Conservation (phyloP, 352 stramenopile species). For the Phytophthora foliorum region DNA sequence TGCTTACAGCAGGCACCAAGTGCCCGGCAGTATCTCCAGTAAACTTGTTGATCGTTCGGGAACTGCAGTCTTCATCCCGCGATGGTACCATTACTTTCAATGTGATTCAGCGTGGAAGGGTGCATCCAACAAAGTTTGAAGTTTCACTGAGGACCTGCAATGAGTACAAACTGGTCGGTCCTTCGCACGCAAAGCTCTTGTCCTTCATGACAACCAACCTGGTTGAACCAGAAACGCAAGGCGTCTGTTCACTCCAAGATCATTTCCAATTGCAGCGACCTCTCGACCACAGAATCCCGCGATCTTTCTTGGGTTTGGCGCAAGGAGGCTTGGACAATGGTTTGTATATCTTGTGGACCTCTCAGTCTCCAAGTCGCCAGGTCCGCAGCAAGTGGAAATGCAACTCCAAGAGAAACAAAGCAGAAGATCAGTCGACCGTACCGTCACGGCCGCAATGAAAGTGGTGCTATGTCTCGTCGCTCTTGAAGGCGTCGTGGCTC, state of each 20-base stretch:
- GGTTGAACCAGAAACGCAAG: too few species aligned
- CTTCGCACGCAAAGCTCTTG: too few species aligned
- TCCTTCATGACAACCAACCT: too few species aligned
- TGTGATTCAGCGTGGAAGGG: too few species aligned
- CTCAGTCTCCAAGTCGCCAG: constrained; percentile 13
- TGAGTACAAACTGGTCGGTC: too few species aligned
- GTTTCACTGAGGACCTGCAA: too few species aligned
- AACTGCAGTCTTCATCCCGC: too few species aligned
- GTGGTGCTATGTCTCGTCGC: constrained; percentile 17
- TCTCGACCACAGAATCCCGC: background rate
- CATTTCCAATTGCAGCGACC: background rate
- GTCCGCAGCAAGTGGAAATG: constrained; percentile 9
- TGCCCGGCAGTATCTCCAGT: too few species aligned
- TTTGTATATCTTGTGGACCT: constrained; percentile 1
- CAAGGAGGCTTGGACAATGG: background rate
- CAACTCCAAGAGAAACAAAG: constrained; percentile 1
- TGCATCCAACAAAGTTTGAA: too few species aligned
- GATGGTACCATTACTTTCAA: too few species aligned
- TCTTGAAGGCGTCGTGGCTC: constrained; percentile 8
- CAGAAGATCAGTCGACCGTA: constrained; percentile 1
- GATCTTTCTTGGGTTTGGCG: constrained; percentile 12
- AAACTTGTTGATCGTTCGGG: too few species aligned
- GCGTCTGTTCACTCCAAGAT: background rate
- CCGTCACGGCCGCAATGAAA: constrained; percentile 17
- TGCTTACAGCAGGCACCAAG: too few species aligned